Conservation (phyloP, 2,329 filamentous ascomycete species). For the Fusarium clavum region DNA sequence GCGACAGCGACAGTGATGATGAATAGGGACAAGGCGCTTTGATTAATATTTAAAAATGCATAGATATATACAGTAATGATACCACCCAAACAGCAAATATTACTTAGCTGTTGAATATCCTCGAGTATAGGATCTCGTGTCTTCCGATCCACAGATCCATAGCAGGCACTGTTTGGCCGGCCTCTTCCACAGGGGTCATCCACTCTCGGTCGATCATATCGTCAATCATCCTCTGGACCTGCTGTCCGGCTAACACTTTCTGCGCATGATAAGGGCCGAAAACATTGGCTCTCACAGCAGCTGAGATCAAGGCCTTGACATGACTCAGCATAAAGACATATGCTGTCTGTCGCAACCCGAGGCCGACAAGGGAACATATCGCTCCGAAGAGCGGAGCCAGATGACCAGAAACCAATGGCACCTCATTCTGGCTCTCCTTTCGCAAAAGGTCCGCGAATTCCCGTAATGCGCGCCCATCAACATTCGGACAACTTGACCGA, state of each 20-base stretch:
- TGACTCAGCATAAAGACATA: constrained; percentile 83
- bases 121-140: constrained; percentile 85
- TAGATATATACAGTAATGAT: constrained; percentile 50
- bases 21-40: constrained; percentile 53
- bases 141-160: constrained; percentile 87
- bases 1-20: constrained; percentile 89
- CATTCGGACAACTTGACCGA: constrained; percentile 51
- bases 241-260: constrained; percentile 71
- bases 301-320: constrained; percentile 79
- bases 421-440: constrained; percentile 44
- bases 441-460: constrained; percentile 54
- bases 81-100: constrained; percentile 37
- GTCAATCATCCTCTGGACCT: constrained; percentile 68
- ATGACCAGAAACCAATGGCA: constrained; percentile 68
- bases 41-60: constrained; percentile 35
- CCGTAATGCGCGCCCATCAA: constrained; percentile 48
- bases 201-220: constrained; percentile 70
- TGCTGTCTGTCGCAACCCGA: constrained; percentile 71
- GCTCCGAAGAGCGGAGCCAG: constrained; percentile 78
- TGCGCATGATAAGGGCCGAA: constrained; percentile 87
- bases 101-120: constrained; percentile 83
- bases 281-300: constrained; percentile 80
- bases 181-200: constrained; percentile 69
- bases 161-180: constrained; percentile 79
- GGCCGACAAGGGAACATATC: constrained; percentile 70